A percentile compares a stretch with the other conserved stretches of the same genome.
These are phyloP conservation scores for Cercospora janseana DNA, from an alignment of 2,329 filamentous ascomycete species.

Conservation along the genomic window DNA sequence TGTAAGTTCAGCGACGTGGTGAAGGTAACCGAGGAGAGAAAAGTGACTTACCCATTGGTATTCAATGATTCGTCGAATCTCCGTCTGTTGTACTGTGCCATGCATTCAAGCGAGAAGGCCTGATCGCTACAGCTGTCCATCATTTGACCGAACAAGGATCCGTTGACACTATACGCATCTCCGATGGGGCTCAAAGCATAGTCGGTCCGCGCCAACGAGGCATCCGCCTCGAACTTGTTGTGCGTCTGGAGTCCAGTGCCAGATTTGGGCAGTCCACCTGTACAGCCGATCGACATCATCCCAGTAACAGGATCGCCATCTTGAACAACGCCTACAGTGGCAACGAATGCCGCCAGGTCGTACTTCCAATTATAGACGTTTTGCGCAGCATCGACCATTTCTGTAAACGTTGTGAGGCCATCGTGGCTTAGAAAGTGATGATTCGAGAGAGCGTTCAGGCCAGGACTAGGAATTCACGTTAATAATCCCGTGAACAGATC, in stretches of 20 bases:
- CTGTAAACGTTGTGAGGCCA: constrained; percentile 41
- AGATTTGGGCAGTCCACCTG: constrained; percentile 35
- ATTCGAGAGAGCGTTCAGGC: constrained; percentile 13
- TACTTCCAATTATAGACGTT: constrained; percentile 48
- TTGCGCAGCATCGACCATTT: constrained; percentile 46
- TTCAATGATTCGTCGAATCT: too few species aligned
- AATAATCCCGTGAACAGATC: too few species aligned
- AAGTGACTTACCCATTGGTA: too few species aligned
- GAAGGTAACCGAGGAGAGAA: too few species aligned
- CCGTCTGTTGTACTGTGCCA: too few species aligned
- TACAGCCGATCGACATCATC: constrained; percentile 46
- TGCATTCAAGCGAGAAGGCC: too few species aligned
- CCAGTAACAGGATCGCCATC: constrained; percentile 44
- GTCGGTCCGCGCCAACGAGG: constrained; percentile 45
- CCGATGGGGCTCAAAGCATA: constrained; percentile 40
- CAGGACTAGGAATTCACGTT: too few species aligned
- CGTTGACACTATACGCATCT: constrained; percentile 44
- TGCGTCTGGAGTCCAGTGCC: constrained; percentile 46
- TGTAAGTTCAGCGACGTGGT: too few species aligned
- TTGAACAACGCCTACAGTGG: constrained; percentile 41
- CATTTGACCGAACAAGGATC: constrained; percentile 43
- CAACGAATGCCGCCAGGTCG: constrained; percentile 43
- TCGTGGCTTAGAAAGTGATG: constrained; percentile 46
- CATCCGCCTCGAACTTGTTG: constrained; percentile 46
- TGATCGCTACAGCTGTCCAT: too few species aligned